Evolutionary conservation across 2,329 filamentous ascomycete genomes (phyloP), one percentile per base, ranked within the genome.

Genomic region (Penicillium polonicum): DNA sequence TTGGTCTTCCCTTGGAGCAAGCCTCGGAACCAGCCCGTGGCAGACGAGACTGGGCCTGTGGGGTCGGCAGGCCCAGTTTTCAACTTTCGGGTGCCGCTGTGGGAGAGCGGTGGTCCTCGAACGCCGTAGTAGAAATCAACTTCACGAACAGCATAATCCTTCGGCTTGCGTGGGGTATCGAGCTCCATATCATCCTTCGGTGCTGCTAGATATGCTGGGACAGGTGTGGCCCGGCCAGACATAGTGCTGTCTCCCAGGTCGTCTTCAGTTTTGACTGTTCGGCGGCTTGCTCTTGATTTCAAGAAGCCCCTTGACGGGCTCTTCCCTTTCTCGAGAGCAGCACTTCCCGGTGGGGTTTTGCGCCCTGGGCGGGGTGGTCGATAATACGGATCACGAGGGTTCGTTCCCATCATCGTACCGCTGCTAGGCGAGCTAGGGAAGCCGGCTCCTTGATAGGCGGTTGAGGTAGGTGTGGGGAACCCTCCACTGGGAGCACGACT

Each of bases 111-210:
- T 21, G 92, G 91, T 0, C 94, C 94, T 35, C 94, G 86, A 19
- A 96, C 89, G 10, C 92, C 90, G 68, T 99, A 97, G 76, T 97
- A 97, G 68, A 96, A 96, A 73, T 99, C 94, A 0, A 95, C 91
- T 74, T 99, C 94, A 55, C 94, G 88, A 0, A 93, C 94, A 2
- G 92, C 88, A 70, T 97, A 97, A 70, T 99, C 93, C 1, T 89
- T 88, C 46, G 86, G 57, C 76, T 79, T 63, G 65, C 73, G 61
- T 62, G 75, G 72, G 50, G 82, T 79, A 19, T 80, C 78, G 8
- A 81, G 74, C 44, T 82, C 80, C n/a, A 82, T 78, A 57, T 86
- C 83, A 15, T 83, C 83, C 59, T 75, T 76, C n/a, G 76, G 72
- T 10, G 78, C 76, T 21, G 80, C 79, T 31, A 85, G 70, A 66